phyloP scores from a whole-genome alignment of 257 asterid species.

The Solanum pennellii region DNA sequence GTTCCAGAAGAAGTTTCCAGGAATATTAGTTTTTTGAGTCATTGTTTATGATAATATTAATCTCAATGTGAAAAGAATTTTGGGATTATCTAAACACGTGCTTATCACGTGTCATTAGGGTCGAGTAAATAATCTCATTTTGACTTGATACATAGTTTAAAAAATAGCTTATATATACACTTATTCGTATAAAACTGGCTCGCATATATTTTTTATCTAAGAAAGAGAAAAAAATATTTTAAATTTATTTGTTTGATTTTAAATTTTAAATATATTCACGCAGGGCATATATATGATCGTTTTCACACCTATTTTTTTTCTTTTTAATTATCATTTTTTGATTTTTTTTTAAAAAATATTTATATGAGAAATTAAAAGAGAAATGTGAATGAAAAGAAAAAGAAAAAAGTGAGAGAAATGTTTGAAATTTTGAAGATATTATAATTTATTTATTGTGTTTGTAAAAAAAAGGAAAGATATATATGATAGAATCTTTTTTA shows the following conservation, averaged over 20 bases:
- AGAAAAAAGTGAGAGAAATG: neutral
- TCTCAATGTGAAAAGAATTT: neutral
- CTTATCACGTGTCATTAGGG: neutral
- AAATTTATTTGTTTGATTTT: too few relatives aligned
- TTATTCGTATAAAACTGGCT: too few relatives aligned
- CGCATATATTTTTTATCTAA: too few relatives aligned
- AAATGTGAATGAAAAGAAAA: neutral
- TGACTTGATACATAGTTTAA: neutral
- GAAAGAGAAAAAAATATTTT: accelerated
- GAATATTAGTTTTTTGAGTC: neutral
- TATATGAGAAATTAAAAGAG: neutral
- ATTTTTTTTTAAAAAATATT: too few relatives aligned
- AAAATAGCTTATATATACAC: too few relatives aligned
- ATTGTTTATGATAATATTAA: neutral
- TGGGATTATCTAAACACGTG: neutral
- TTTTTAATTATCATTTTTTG: too few relatives aligned
- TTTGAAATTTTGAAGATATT: neutral
- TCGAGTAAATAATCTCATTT: neutral
- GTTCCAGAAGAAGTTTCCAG: neutral
- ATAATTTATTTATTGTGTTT: too few relatives aligned
- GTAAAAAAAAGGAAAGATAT: too few relatives aligned
- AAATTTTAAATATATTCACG: neutral
- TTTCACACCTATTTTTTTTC: neutral
- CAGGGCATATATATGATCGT: too few relatives aligned
- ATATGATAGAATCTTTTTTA: too few relatives aligned